Evolutionary conservation across 495 filamentous ascomycete species (phyloP).

Genomic region (Neurospora sp.): DNA sequence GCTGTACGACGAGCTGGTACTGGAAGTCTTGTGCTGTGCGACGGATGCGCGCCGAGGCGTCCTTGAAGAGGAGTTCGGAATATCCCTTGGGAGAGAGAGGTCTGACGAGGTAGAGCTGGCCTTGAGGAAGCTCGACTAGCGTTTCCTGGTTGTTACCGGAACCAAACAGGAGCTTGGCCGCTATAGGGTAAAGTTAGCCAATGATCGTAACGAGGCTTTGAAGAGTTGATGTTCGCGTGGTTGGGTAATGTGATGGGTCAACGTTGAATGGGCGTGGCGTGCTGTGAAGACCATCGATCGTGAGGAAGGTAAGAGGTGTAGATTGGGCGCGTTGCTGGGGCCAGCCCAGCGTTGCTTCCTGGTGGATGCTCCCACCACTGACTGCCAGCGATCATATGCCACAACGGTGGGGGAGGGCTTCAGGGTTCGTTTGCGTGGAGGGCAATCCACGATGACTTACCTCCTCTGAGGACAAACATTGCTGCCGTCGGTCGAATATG

Average conservation of each 20-base stretch:
- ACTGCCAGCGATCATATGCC: neutral
- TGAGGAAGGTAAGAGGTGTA: neutral
- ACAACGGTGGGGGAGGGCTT: neutral
- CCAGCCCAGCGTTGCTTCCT: neutral
- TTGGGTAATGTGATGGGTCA: neutral
- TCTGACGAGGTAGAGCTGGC: conserved; percentile 93
- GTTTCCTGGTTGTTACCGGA: conserved; percentile 71
- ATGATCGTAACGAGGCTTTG: neutral
- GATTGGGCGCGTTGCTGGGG: neutral
- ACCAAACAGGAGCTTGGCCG: conserved; percentile 89
- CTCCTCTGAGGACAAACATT: conserved; percentile 29
- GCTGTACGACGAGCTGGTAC: conserved; percentile 91
- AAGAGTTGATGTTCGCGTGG: neutral
- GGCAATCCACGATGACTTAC: conserved; percentile 8
- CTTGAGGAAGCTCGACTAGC: conserved; percentile 87
- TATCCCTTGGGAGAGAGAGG: conserved; percentile 93
- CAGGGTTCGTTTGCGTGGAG: neutral
- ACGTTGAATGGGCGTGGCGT: neutral
- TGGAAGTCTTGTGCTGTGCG: conserved; percentile 89
- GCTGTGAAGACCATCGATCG: neutral
- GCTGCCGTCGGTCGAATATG: neutral
- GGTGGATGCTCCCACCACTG: neutral
- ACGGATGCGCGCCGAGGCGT: conserved; percentile 83
- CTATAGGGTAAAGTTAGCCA: conserved; percentile 33
- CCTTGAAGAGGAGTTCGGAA: conserved; percentile 97